Conservation (phyloP, 1,284 basidiomycete species). For the Athelia sp. region DNA sequence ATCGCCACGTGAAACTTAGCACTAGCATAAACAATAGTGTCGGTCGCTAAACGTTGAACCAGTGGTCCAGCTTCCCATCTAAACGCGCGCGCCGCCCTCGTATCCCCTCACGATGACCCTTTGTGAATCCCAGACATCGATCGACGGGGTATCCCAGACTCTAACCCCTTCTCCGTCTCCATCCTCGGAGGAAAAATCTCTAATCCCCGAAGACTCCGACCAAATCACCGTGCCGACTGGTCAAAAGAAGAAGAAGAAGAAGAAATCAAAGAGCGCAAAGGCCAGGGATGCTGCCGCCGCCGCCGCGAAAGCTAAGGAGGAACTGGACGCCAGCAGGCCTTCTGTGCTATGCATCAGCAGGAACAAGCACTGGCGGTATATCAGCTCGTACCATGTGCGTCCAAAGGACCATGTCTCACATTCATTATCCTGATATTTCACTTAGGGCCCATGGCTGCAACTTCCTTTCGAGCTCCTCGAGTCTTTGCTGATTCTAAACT, state of each 20-base stretch:
- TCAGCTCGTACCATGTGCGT: conserved; percentile 82
- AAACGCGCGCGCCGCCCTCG: too few species aligned
- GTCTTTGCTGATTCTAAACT: conserved; percentile 69
- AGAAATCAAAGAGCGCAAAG: conserved; percentile 55
- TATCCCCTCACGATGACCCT: too few species aligned
- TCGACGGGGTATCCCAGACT: conserved; percentile 2
- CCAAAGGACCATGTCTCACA: conserved; percentile 1
- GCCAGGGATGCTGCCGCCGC: conserved; percentile 32
- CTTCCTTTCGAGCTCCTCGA: conserved; percentile 79
- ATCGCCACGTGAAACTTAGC: too few species aligned
- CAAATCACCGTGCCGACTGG: conserved; percentile 2
- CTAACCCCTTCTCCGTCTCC: conserved; percentile 7
- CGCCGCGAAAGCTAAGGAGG: conserved; percentile 15
- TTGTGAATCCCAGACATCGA: too few species aligned
- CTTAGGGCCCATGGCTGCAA: conserved; percentile 80
- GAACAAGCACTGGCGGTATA: conserved; percentile 85
- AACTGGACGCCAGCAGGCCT: conserved; percentile 35
- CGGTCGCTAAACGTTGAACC: too few species aligned
- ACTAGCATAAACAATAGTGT: too few species aligned
- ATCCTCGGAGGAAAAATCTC: conserved; percentile 10
- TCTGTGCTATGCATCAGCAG: conserved; percentile 74
- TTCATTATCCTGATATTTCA: conserved; percentile 1
- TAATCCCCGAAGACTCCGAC: conserved; percentile 9
- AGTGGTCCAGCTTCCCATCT: too few species aligned
- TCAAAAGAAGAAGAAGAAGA: conserved; percentile 74